Evolutionary conservation across 2,329 filamentous ascomycete species (phyloP), one percentile per base, ranked within the genome.

Genomic region (Monosporascus sp.): DNA sequence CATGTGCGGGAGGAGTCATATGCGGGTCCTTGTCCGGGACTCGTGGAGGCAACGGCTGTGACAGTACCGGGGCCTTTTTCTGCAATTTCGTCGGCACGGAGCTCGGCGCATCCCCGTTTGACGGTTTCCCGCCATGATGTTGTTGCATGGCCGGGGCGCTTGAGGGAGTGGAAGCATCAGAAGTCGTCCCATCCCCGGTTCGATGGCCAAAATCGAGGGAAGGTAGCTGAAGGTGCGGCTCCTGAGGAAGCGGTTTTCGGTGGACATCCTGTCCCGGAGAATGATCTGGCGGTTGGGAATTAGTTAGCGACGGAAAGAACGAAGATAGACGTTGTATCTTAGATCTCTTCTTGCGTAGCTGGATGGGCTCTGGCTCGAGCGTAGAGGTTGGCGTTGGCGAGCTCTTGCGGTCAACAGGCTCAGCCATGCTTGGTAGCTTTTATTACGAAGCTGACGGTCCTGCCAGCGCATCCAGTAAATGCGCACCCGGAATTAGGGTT

Each of bases 301-400:
- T 59, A 51, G 63, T 69, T 56, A 69, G 67, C 58, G 64, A 66
- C 31, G 66, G 65, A 46, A 67, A 65, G 61, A 69, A 65, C 34
- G 63, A 61, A 24, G 66, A 69, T 50, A 66, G 55, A 53, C 66
- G 64, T 37, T 60, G 56, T 20, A 67, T 57, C 55, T 53, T 64
- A 45, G 66, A 46, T 27, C 26, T 46, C 20, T 24, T 46, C 43
- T 19, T 46, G 9, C n/a, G 22, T 46, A 31, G 4, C 22, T 46
- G 14, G 22, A 26, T 24, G 17, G 43, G 64, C 48, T 57, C 63
- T 49, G 57, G 50, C 52, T 56, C 62, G 46, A 52, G 57, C 53
- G 57, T 58, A 34, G 31, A 34, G 9, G 31, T 34, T 11, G 31
- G 31, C 2, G 24, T 17, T 24, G 14, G 5, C 43, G 20, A 24